A percentile compares a stretch with the other conserved stretches of the same genome.
phyloP scores from a whole-genome alignment of 768 basidiomycete genomes.

The Nevesoporus exiguus region DNA sequence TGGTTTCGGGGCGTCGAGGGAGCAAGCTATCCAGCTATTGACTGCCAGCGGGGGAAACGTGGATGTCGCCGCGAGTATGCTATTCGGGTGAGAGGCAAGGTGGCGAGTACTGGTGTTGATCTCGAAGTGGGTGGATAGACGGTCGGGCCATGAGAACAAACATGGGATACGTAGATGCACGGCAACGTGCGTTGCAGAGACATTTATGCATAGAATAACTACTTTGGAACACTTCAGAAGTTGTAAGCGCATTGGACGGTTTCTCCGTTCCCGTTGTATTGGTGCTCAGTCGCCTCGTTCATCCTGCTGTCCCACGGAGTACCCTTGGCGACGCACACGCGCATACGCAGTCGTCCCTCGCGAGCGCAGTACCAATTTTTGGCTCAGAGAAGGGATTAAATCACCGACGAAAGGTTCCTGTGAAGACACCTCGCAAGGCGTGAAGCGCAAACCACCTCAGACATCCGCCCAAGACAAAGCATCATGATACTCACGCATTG shows the following conservation, averaged over 20 bases:
- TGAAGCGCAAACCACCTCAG: too few relatives aligned
- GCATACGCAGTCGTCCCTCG: too few relatives aligned
- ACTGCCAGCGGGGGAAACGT: slow-evolving; percentile 82
- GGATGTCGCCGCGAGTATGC: slow-evolving; percentile 81
- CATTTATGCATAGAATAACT: neutral
- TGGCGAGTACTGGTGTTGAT: neutral
- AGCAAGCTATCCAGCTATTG: slow-evolving; percentile 72
- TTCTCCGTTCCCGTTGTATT: too few relatives aligned
- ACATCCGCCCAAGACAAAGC: too few relatives aligned
- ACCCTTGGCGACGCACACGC: too few relatives aligned
- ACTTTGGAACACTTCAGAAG: neutral
- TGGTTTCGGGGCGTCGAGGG: slow-evolving; percentile 72
- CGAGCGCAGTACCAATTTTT: too few relatives aligned
- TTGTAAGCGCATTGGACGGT: neutral
- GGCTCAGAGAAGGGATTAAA: too few relatives aligned
- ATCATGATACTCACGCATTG: too few relatives aligned
- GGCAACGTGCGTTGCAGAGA: neutral
- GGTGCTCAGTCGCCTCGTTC: too few relatives aligned
- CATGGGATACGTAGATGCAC: neutral
- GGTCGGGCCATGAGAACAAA: neutral
- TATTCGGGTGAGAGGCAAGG: slow-evolving; percentile 55
- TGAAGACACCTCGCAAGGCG: too few relatives aligned
- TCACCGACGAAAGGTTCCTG: too few relatives aligned
- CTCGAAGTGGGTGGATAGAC: neutral
- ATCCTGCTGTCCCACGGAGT: too few relatives aligned